A percentile compares a stretch with the other conserved stretches of the same genome.
phyloP scores from a whole-genome alignment of 176 grass and related monocot species.

The Oryza meridionalis region DNA sequence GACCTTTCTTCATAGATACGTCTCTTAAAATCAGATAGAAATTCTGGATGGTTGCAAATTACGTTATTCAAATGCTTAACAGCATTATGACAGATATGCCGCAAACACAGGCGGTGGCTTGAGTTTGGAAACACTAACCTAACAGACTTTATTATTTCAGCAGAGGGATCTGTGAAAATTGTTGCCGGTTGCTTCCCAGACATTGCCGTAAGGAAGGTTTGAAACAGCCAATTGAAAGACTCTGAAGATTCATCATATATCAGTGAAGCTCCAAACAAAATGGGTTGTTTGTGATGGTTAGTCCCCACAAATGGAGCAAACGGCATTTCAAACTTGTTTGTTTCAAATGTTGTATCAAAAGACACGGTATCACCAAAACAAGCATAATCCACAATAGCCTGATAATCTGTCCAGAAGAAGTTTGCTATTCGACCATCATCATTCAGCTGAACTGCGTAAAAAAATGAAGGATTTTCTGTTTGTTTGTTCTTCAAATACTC shows the following conservation, averaged over 20 bases:
- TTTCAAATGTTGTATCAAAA: slow-evolving; percentile 55
- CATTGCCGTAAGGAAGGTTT: slow-evolving; percentile 61
- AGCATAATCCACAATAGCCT: slow-evolving; percentile 40
- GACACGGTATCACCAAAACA: slow-evolving; percentile 52
- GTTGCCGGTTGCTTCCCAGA: slow-evolving; percentile 49
- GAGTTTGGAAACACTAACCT: slow-evolving; percentile 33
- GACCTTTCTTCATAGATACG: slow-evolving; percentile 37
- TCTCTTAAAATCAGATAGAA: slow-evolving; percentile 32
- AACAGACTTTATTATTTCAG: slow-evolving; percentile 38
- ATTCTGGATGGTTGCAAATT: slow-evolving; percentile 19
- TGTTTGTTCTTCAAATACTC: slow-evolving; percentile 56
- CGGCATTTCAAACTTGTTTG: slow-evolving; percentile 36
- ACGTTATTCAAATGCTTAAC: slow-evolving; percentile 33
- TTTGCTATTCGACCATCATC: slow-evolving; percentile 51
- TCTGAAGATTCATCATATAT: slow-evolving; percentile 46
- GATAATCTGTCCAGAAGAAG: slow-evolving; percentile 56
- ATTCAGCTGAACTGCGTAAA: slow-evolving; percentile 62
- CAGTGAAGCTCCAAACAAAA: slow-evolving; percentile 51
- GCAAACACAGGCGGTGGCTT: slow-evolving; percentile 45
- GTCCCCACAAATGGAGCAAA: slow-evolving; percentile 49
- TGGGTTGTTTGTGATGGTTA: slow-evolving; percentile 57
- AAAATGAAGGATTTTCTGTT: slow-evolving; percentile 57
- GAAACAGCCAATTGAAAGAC: slow-evolving; percentile 63
- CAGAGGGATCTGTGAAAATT: slow-evolving; percentile 41
- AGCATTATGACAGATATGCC: slow-evolving; percentile 49